Conservation (phyloP, 2,329 filamentous ascomycete species). For the Malbranchea zuffiana region DNA sequence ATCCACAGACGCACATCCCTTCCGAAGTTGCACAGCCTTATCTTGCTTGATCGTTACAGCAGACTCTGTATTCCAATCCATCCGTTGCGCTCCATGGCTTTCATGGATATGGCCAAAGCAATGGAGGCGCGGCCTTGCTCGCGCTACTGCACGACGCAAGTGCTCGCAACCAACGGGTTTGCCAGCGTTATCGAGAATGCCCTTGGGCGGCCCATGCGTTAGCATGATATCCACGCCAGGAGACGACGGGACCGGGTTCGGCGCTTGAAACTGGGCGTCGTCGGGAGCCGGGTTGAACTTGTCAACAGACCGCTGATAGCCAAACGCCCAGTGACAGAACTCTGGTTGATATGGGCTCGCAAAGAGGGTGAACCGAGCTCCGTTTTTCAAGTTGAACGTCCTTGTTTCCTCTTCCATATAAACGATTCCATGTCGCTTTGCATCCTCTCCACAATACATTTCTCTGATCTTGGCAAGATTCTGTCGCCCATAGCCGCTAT, state of each 20-base stretch:
- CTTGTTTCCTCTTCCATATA: constrained; percentile 44
- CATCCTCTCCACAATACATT: constrained; percentile 39
- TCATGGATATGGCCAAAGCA: constrained; percentile 37
- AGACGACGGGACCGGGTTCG: constrained; percentile 10
- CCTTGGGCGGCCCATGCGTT: constrained; percentile 46
- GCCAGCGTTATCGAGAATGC: constrained; percentile 40
- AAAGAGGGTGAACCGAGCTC: constrained; percentile 40
- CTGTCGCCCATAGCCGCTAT: constrained; percentile 16
- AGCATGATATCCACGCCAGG: constrained; percentile 38
- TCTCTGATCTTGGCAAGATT: constrained; percentile 28
- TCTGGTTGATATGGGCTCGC: constrained; percentile 47
- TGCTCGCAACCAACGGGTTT: constrained; percentile 24
- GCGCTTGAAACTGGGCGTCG: constrained; percentile 38
- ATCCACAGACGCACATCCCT: constrained; percentile 7
- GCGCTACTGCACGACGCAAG: constrained; percentile 24
- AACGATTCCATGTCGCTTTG: constrained; percentile 36
- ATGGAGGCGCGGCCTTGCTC: constrained; percentile 26
- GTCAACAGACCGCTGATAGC: constrained; percentile 41
- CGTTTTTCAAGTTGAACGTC: constrained; percentile 40
- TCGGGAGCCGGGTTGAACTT: constrained; percentile 43
- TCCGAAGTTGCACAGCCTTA: constrained; percentile 1
- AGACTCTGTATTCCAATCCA: constrained; percentile 2
- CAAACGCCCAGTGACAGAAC: constrained; percentile 47
- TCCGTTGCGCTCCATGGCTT: constrained; percentile 34
- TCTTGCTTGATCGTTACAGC: constrained; percentile 11